Evolutionary conservation across 177 flowering plant species (phyloP), one percentile per base, ranked within the genome.

Genomic region (Vitis hybrid): DNA sequence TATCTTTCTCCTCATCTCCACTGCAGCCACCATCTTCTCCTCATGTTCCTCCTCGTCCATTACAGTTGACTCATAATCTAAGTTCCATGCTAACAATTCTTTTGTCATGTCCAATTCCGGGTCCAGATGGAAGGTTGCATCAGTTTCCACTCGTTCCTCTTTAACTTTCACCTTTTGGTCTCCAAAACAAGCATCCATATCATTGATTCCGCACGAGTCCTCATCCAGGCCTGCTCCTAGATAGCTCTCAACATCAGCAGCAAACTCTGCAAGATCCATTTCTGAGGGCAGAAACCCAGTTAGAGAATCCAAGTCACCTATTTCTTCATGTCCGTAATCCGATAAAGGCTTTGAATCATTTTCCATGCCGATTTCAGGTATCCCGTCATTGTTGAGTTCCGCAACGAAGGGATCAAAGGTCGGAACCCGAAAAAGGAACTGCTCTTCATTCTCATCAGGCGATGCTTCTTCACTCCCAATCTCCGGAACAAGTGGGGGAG

Each of bases 211-310:
- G 0, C 1, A 0, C 6, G 24, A 47, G 11, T 77, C 77, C 11
- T 76, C 78, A 20, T 80, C 78, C 7, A 60, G 15, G 2, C 75
- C 78, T 3, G 47, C 64, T 12, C 79, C 84, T 1, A 87, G 68
- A 28, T 85, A 69, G 73, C 76, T 80, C 75, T 87, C 88, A 2
- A 87, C 87, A 51, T 87, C 86, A 1, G 82, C 86, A 10, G 86
- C 81, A 66, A 86, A 82, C 74, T 80, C 84, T 0, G 76, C 84
- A 47, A 83, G 76, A 31, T 85, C 88, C 60, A 74, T 58, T 2
- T 87, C 90, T 0, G 83, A 73, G 1, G 78, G 78, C 24, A 86
- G 72, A 69, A 79, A 62, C 44, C 75, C 84, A 3, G 49, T 19
- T 11, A 83, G 65, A 19, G 74, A 47, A 13, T 83, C 82, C 68